These are phyloP conservation scores for Citrus hindsii DNA, from an alignment of 345 rosid species.

Conservation along the genomic window DNA sequence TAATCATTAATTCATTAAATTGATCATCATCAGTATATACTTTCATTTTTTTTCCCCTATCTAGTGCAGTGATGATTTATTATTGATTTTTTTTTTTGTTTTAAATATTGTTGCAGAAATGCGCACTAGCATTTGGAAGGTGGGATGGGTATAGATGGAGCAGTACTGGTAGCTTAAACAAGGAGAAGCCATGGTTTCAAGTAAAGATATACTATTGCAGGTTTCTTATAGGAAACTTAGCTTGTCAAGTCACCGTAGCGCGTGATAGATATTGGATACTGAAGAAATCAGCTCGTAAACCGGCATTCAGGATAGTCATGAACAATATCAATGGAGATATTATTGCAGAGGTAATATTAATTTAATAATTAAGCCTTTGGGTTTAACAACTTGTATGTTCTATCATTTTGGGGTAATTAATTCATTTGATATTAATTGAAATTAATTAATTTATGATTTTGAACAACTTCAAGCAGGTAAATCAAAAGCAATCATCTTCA, in stretches of 20 bases:
- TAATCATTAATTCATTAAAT: neutral
- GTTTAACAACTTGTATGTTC: too few relatives aligned
- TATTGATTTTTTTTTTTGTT: neutral
- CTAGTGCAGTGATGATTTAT: neutral
- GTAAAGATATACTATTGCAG: conserved; percentile 19
- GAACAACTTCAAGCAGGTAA: conserved; percentile 30
- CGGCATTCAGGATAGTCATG: neutral
- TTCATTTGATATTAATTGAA: neutral
- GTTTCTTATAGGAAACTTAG: conserved; percentile 15
- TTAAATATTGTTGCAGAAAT: conserved; percentile 17
- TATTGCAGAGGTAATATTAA: neutral
- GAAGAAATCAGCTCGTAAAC: neutral
- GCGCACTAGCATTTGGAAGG: conserved; percentile 7
- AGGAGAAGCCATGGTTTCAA: conserved; percentile 34
- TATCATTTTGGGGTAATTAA: neutral
- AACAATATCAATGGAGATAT: neutral
- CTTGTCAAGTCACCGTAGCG: conserved; percentile 25
- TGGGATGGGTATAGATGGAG: conserved; percentile 40
- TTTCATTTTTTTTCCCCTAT: neutral
- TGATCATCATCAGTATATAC: neutral
- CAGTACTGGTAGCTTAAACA: neutral
- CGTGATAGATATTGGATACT: neutral
- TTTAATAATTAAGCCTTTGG: neutral
- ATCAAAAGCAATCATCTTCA: conserved; percentile 46
- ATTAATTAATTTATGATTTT: neutral